A percentile compares a stretch with the other conserved stretches of the same genome.
Conservation (phyloP, 192 early-diverging fungal species). For the Coemansia sp. region DNA sequence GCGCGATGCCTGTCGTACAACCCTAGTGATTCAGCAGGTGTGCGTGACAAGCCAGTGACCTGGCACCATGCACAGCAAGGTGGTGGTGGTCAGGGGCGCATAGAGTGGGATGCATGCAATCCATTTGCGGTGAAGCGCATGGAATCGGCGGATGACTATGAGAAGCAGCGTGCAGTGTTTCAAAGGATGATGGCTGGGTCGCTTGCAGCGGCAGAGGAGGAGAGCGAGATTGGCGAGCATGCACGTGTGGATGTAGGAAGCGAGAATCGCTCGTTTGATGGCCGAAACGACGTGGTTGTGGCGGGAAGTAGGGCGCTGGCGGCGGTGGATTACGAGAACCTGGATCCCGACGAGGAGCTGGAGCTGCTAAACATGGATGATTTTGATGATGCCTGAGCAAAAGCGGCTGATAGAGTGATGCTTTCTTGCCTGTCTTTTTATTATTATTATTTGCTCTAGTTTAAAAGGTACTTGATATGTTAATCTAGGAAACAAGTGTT, state of each 20-base stretch:
- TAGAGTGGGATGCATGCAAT: slow-evolving; percentile 34
- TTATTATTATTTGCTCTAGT: too few species aligned
- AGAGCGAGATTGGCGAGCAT: too few species aligned
- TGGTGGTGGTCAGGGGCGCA: slow-evolving; percentile 19
- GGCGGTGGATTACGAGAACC: too few species aligned
- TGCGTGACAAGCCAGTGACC: slow-evolving; percentile 57
- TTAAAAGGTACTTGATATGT: too few species aligned
- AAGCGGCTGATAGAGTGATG: background rate
- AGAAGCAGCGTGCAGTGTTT: slow-evolving; percentile 31
- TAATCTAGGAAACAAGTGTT: too few species aligned
- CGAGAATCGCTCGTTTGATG: slow-evolving; percentile 7
- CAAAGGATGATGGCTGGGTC: slow-evolving; percentile 37
- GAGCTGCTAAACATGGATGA: slow-evolving; percentile 24
- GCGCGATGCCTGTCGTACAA: slow-evolving; percentile 51
- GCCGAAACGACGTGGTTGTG: background rate
- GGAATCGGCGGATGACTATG: slow-evolving; percentile 27
- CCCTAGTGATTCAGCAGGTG: slow-evolving; percentile 41
- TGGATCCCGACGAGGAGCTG: slow-evolving; percentile 32
- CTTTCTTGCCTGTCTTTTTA: too few species aligned
- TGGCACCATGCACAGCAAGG: slow-evolving; percentile 45
- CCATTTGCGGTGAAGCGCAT: slow-evolving; percentile 36
- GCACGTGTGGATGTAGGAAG: slow-evolving; percentile 4
- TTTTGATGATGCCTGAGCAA: slow-evolving; percentile 4
- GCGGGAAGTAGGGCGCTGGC: too few species aligned
- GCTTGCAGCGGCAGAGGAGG: slow-evolving; percentile 21